These are phyloP conservation scores for Hyaloscypha finlandica DNA, from an alignment of 495 filamentous ascomycete species.

Conservation along the genomic window DNA sequence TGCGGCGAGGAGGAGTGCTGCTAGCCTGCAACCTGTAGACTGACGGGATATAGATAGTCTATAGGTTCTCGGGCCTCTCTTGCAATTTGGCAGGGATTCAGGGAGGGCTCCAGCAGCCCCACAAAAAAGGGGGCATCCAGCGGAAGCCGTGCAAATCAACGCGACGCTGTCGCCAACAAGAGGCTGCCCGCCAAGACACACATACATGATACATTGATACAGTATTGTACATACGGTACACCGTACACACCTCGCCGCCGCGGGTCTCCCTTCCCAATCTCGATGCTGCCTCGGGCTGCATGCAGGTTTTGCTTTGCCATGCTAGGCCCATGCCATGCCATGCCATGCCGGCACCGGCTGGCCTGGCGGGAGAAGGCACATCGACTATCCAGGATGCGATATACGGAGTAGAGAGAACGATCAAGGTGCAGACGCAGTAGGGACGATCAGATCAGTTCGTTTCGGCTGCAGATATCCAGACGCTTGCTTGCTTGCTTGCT, in stretches of 20 bases:
- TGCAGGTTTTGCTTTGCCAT: background rate
- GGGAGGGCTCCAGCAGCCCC: background rate
- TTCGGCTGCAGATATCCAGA: background rate
- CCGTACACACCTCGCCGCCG: background rate
- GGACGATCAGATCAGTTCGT: background rate
- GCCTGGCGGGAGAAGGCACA: background rate
- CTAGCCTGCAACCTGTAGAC: background rate
- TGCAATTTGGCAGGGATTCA: background rate
- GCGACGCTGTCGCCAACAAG: background rate
- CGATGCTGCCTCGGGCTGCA: background rate
- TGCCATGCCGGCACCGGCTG: background rate
- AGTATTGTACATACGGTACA: background rate
- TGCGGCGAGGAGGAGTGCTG: background rate
- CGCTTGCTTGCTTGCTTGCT: background rate
- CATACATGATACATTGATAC: too few species aligned
- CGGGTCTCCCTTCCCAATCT: background rate
- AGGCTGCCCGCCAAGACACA: too few species aligned
- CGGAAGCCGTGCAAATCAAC: background rate
- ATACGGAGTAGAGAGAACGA: background rate
- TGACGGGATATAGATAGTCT: background rate
- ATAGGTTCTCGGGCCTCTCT: background rate
- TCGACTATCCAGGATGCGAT: background rate
- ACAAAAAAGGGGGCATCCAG: background rate
- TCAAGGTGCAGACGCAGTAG: background rate
- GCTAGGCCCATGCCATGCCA: background rate